phyloP scores from a whole-genome alignment of 768 basidiomycete species.

The Boletus sp. region DNA sequence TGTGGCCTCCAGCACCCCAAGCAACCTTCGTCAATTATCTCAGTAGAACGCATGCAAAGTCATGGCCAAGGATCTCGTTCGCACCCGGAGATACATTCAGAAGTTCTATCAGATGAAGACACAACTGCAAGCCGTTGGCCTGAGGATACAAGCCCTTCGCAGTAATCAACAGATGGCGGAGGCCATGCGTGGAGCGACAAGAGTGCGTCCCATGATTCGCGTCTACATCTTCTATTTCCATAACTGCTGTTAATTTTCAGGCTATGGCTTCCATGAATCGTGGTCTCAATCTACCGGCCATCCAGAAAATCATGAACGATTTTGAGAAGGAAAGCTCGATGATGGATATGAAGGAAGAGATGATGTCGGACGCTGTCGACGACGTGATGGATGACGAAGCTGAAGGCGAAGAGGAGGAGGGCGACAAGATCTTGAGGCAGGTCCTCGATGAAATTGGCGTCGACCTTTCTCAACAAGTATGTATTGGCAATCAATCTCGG shows the following conservation, averaged over 20 bases:
- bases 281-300: conserved; percentile 90
- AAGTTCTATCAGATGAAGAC: conserved; percentile 99
- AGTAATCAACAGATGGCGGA: conserved; percentile 99
- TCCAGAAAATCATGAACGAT: conserved; percentile 95
- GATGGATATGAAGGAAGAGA: conserved; percentile 99
- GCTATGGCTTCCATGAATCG: conserved; percentile 99
- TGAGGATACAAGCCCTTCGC: conserved; percentile 93
- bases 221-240: not conserved
- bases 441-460: conserved; percentile 98
- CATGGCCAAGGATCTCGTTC: conserved; percentile 98
- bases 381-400: conserved; percentile 92
- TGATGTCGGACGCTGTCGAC: conserved; percentile 99
- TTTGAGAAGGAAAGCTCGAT: conserved; percentile 96
- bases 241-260: conserved; percentile 39
- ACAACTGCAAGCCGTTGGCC: conserved; percentile 91
- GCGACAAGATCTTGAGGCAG: conserved; percentile 92
- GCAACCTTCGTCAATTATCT: conserved; percentile 17
- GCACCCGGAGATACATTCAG: conserved; percentile 91
- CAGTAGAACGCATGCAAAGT: conserved; percentile 95
- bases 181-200: conserved; percentile 97
- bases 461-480: conserved; percentile 78
- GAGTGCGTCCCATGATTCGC: conserved; percentile 52
- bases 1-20: conserved; percentile 14
- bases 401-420: conserved; percentile 94
- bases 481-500: not conserved